Conservation (phyloP, 2,329 filamentous ascomycete species). For the Penicillium sclerotiorum region DNA sequence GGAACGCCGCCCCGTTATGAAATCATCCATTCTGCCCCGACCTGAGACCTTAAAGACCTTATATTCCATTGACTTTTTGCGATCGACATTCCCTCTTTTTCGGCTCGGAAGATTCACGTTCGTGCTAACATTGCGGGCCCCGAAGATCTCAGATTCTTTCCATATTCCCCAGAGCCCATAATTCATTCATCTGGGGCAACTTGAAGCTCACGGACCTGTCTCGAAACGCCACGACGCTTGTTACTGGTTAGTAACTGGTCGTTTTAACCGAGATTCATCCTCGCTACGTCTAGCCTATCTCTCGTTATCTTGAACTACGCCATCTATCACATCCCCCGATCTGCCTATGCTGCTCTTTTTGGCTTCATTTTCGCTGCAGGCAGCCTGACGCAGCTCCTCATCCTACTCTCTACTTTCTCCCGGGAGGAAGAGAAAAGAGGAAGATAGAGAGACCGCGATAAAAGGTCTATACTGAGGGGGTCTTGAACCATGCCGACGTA, state of each 20-base stretch:
- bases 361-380: slow-evolving; percentile 15
- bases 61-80: slow-evolving; percentile 1
- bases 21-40: slow-evolving; percentile 17
- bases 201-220: slow-evolving; percentile 6
- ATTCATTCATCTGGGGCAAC: slow-evolving; percentile 1
- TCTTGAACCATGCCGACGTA: slow-evolving; percentile 33
- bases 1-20: slow-evolving; percentile 16
- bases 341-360: slow-evolving; percentile 21
- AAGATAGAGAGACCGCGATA: no score
- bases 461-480: slow-evolving; percentile 18
- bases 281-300: not conserved
- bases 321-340: not conserved
- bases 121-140: not conserved
- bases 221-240: not conserved
- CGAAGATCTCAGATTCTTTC: not conserved
- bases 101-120: not conserved
- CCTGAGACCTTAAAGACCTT: not conserved
- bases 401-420: slow-evolving; percentile 9
- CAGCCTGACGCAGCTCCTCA: slow-evolving; percentile 10
- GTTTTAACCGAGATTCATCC: slow-evolving; percentile 6
- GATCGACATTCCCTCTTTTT: slow-evolving; percentile 10
- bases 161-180: slow-evolving; percentile 4
- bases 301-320: slow-evolving; percentile 2
- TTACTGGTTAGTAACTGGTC: not conserved
- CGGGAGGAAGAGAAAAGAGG: not conserved